These are phyloP conservation scores for Lachnellula arida DNA, from an alignment of 2,329 filamentous ascomycete species.

Conservation along the genomic window DNA sequence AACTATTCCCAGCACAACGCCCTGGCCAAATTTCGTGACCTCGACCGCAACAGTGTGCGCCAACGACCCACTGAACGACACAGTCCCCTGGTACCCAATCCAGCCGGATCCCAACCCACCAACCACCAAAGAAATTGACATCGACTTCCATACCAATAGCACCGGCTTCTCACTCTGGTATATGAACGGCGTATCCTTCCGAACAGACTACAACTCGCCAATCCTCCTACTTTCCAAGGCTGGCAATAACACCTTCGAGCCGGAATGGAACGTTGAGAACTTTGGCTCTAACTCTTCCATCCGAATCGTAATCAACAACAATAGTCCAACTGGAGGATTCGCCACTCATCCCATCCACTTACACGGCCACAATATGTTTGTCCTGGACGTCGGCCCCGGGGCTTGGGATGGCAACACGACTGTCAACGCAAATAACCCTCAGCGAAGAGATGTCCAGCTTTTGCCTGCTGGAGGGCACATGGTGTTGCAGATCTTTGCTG, in stretches of 20 bases:
- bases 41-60: too few species aligned
- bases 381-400: slow-evolving; percentile 49
- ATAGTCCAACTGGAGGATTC: slow-evolving; percentile 39
- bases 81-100: slow-evolving; percentile 20
- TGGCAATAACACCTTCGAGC: slow-evolving; percentile 47
- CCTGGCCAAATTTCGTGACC: too few species aligned
- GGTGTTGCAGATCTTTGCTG: slow-evolving; percentile 41
- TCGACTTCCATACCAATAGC: slow-evolving; percentile 45
- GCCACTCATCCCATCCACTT: slow-evolving; percentile 60
- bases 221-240: slow-evolving; percentile 49
- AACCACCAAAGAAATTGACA: slow-evolving; percentile 19
- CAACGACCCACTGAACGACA: slow-evolving; percentile 29
- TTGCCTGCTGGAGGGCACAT: slow-evolving; percentile 39
- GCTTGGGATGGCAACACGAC: slow-evolving; percentile 26
- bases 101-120: slow-evolving; percentile 15
- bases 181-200: slow-evolving; percentile 38
- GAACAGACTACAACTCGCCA: slow-evolving; percentile 56
- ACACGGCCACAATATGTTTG: slow-evolving; percentile 68
- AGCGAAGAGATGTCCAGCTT: slow-evolving; percentile 47
- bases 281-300: slow-evolving; percentile 46
- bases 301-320: slow-evolving; percentile 51
- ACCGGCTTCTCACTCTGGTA: slow-evolving; percentile 48
- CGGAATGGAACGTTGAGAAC: slow-evolving; percentile 52
- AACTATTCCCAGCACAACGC: too few species aligned
- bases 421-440: slow-evolving; percentile 43